A percentile compares a stretch with the other conserved stretches of the same genome.
phyloP scores from a whole-genome alignment of 2,329 filamentous ascomycete genomes.

The Tolypocladium nubicola region DNA sequence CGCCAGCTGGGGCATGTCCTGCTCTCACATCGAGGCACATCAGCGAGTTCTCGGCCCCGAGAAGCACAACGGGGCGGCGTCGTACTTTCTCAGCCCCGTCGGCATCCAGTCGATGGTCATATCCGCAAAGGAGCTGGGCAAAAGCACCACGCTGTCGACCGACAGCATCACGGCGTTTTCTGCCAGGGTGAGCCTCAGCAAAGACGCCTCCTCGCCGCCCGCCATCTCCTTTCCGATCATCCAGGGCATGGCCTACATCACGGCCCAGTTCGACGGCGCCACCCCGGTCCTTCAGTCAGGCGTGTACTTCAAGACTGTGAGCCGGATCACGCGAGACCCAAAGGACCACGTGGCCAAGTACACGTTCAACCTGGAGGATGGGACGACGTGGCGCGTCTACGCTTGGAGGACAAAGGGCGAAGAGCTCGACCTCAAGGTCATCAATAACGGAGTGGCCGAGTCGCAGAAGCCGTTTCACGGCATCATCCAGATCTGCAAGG shows the following conservation, averaged over 20 bases:
- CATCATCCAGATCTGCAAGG: constrained; percentile 73
- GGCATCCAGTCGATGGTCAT: constrained; percentile 73
- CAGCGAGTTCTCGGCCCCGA: constrained; percentile 59
- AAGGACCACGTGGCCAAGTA: constrained; percentile 66
- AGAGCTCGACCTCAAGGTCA: constrained; percentile 55
- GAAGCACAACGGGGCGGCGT: constrained; percentile 42
- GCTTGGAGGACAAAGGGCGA: constrained; percentile 49
- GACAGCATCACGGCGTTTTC: constrained; percentile 47
- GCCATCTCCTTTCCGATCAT: constrained; percentile 70
- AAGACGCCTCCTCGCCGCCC: constrained; percentile 39
- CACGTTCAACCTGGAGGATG: constrained; percentile 60
- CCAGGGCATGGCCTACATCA: constrained; percentile 84
- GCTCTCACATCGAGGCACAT: constrained; percentile 60
- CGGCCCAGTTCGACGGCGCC: constrained; percentile 60
- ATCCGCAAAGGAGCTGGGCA: constrained; percentile 63
- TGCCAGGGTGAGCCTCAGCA: constrained; percentile 56
- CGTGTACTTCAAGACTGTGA: constrained; percentile 63
- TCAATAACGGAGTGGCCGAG: constrained; percentile 54
- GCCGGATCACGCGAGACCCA: constrained; percentile 41
- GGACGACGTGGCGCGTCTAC: constrained; percentile 71
- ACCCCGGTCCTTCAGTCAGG: constrained; percentile 65
- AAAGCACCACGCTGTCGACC: constrained; percentile 43
- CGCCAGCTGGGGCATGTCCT: constrained; percentile 64
- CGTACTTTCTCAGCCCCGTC: constrained; percentile 72
- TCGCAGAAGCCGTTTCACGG: constrained; percentile 63